Percentiles rank a stretch among this genome's conserved stretches.
phyloP scores from a whole-genome alignment of 192 early-diverging fungal species.

The Coemansia sp. region DNA sequence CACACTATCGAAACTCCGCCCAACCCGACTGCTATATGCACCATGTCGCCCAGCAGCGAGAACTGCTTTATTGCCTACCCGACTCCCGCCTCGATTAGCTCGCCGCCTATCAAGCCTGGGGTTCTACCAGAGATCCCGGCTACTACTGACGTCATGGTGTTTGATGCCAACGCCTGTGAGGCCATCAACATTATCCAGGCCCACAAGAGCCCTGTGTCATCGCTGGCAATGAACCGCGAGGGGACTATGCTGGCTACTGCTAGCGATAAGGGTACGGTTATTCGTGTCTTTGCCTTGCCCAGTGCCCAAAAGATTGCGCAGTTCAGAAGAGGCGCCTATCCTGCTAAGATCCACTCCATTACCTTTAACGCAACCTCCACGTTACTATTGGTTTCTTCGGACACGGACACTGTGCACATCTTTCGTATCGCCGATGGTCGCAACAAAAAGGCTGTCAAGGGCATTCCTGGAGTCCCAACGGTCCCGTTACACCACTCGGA shows the following conservation, averaged over 20 bases:
- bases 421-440: conserved; percentile 70
- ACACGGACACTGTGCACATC: conserved; percentile 95
- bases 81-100: conserved; percentile 65
- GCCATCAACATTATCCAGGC: conserved; percentile 93
- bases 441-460: conserved; percentile 10
- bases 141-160: conserved; percentile 71
- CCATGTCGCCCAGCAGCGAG: conserved; percentile 88
- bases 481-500: conserved; percentile 11
- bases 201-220: conserved; percentile 88
- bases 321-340: conserved; percentile 92
- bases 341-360: conserved; percentile 88
- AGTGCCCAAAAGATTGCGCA: conserved; percentile 84
- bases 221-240: conserved; percentile 82
- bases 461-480: not conserved
- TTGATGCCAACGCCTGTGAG: conserved; percentile 85
- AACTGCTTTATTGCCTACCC: conserved; percentile 96
- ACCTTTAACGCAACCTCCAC: conserved; percentile 68
- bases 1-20: conserved; percentile 95
- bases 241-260: conserved; percentile 94
- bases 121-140: conserved; percentile 48
- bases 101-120: conserved; percentile 54
- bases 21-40: conserved; percentile 84
- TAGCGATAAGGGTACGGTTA: conserved; percentile 97
- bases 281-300: conserved; percentile 89
- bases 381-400: conserved; percentile 65